Base-by-base conservation (phyloP, 257 asterid species). In the Rauvolfia tetraphylla region DNA sequence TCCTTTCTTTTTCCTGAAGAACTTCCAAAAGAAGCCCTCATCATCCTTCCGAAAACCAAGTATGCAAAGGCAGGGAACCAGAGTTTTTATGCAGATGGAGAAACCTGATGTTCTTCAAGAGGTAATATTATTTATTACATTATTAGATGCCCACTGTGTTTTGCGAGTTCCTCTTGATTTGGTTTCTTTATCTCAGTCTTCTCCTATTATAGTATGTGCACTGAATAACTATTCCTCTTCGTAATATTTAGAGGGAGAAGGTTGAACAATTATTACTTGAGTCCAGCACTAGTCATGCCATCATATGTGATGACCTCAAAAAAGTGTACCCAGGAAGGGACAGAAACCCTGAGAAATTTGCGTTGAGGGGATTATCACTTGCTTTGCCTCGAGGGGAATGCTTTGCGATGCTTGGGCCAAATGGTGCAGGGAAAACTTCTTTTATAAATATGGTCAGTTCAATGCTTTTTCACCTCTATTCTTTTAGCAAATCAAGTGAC, bases 401-500 rank as follows among this genome's bases (percentile, higher is more conserved):
- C 85, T 95, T 95, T 79, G 99, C 97, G 74, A 92, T 92, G 98
- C 97, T 95, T 68, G 99, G 99, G 58, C 99, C 98, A 57, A 95
- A 91, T 77, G 99, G 99, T 81, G 99, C 99, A 7, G 99, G 99
- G 59, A 95, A 95, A 90, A 95, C 98, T 44, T 91, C 99, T 44
- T 95, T 95, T 74, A 95, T 95, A 78, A 95, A 85, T 80, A 95
- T 95, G 99, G 98, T 92, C 46, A 83, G 95, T 86, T 49, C 44
- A 68, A 22, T 72, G 67, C 71, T 71, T 74, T 38, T 78, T 48
- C 38, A 36, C 56, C 68, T 75, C 51, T 20, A 44, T 58, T 68
- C 66, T 13, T 63, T 42, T n/a, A 61, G 25, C 38, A 20, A 29
- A 22, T 5, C 25, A 49, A 48, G 49, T 42, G 36, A 36, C 39